Evolutionary conservation across 1,284 basidiomycete species (phyloP).

Genomic region (Rhodotorula sp.): DNA sequence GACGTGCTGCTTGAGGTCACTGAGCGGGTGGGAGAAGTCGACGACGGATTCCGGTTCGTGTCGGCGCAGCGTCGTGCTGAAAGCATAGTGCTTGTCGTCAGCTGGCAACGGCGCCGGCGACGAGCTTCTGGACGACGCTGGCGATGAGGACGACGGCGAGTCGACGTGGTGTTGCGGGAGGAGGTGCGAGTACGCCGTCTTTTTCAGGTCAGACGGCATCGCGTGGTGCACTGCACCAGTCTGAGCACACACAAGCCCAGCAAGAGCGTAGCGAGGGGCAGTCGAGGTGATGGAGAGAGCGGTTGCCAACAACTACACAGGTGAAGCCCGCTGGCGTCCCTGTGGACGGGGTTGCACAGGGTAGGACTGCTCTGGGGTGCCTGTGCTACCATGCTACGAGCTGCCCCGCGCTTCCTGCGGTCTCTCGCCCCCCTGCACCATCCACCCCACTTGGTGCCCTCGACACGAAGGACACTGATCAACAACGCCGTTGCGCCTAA

Average conservation of each 20-base stretch:
- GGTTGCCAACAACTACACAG: background rate
- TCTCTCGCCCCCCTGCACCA: background rate
- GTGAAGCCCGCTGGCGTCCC: background rate
- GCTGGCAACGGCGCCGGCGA: constrained; percentile 7
- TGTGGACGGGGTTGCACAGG: background rate
- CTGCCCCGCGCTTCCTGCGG: no score
- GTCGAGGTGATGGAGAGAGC: background rate
- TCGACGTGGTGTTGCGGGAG: background rate
- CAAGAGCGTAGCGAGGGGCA: background rate
- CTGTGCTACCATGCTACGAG: background rate
- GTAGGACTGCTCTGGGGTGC: background rate
- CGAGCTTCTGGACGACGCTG: constrained; percentile 5
- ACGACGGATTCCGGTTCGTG: constrained; percentile 33
- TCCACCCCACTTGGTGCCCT: background rate
- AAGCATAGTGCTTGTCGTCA: constrained; percentile 26
- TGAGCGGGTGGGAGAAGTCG: constrained; percentile 20
- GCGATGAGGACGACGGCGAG: background rate
- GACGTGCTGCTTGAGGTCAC: constrained; percentile 12
- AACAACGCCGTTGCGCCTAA: constrained; percentile 29
- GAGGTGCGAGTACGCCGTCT: constrained; percentile 27
- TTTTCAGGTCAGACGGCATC: constrained; percentile 15
- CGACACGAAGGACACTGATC: background rate
- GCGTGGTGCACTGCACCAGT: background rate
- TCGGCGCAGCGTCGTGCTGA: constrained; percentile 26
- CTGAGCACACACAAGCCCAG: background rate